Percentiles rank a stretch among this genome's conserved stretches.
These are phyloP conservation scores for Microstegium vimineum DNA, from an alignment of 176 grass and related monocot genomes.

Conservation along the genomic window DNA sequence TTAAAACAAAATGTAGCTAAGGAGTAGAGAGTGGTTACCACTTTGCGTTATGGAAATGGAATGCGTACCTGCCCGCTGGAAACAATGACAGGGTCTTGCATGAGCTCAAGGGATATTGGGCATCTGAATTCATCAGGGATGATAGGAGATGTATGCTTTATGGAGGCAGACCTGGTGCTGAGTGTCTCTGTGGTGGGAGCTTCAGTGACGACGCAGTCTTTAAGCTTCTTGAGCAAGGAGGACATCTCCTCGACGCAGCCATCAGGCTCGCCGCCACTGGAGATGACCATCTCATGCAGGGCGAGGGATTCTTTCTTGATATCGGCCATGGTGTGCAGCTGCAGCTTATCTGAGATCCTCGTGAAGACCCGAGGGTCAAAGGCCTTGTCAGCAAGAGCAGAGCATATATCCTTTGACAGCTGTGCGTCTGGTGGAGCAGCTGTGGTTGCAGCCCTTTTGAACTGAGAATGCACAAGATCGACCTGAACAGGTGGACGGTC, in stretches of 20 bases:
- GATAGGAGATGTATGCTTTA: conserved; percentile 68
- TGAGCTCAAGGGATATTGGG: conserved; percentile 92
- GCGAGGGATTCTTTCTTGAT: conserved; percentile 85
- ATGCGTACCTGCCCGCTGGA: conserved; percentile 73
- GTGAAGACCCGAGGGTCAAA: conserved; percentile 38
- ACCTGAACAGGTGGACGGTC: conserved; percentile 40
- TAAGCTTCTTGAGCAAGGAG: conserved; percentile 81
- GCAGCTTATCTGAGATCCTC: conserved; percentile 78
- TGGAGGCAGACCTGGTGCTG: conserved; percentile 26
- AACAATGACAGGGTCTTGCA: conserved; percentile 91
- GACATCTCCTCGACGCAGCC: conserved; percentile 75
- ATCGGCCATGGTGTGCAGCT: conserved; percentile 71
- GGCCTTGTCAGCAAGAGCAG: conserved; percentile 35
- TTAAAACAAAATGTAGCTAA: neutral
- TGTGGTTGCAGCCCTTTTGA: conserved; percentile 56
- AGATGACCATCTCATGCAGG: conserved; percentile 84
- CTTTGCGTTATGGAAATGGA: neutral
- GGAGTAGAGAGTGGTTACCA: neutral
- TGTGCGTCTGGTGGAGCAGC: conserved; percentile 44
- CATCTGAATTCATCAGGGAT: conserved; percentile 93
- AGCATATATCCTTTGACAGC: conserved; percentile 53
- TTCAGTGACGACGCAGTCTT: conserved; percentile 48
- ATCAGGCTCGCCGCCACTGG: conserved; percentile 61
- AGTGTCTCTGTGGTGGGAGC: conserved; percentile 24
- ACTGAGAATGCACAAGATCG: conserved; percentile 79